Evolutionary conservation across 768 basidiomycete species (phyloP), one percentile per base, ranked within the genome.

Genomic region (Macrolepiota fuliginosa): DNA sequence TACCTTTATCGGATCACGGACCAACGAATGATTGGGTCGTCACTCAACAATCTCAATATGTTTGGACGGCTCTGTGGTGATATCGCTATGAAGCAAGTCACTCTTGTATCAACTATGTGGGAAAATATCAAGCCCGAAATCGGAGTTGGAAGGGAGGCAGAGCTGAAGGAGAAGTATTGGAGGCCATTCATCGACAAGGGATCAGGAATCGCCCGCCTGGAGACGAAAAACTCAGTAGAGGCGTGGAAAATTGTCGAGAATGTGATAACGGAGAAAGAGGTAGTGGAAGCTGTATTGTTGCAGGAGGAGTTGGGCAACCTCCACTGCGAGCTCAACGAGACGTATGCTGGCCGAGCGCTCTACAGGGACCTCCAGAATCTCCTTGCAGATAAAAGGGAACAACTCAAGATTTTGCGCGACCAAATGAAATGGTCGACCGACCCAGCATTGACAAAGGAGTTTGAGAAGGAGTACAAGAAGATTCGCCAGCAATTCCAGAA

Each of bases 1-100:
- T 79, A 78, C 59, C 61, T 79, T 15, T 77, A 79, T 60, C 71
- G 74, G 13, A 79, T 79, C 40, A 68, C 75, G 4, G 76, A 78
- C 45, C 72, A 73, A 52, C 70, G 76, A 1, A 71, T 79, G 71
- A 67, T 67, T 0, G 78, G 73, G n/a, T 65, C 72, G 1, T 66
- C 74, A 0, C 53, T 70, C 25, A 74, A 66, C 42, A 75, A 77
- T 58, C 68, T 77, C 15, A 66, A 64, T 3, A 67, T 75, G 65
- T 77, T 79, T 53, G 73, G 60, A 19, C 57, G 58, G 53, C 67
- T 62, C 54, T 76, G 63, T 54, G 70, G 72, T 10, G 64, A 68
- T 35, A 54, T 56, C 15, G 69, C 68, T 22, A 69, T 74, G 17
- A 62, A 63, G 0, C 72, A 72, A 11, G 73, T 79, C 3, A 61